Evolutionary conservation across 805 yeast species (phyloP).

Genomic region (Wickerhamomyces bovis): DNA sequence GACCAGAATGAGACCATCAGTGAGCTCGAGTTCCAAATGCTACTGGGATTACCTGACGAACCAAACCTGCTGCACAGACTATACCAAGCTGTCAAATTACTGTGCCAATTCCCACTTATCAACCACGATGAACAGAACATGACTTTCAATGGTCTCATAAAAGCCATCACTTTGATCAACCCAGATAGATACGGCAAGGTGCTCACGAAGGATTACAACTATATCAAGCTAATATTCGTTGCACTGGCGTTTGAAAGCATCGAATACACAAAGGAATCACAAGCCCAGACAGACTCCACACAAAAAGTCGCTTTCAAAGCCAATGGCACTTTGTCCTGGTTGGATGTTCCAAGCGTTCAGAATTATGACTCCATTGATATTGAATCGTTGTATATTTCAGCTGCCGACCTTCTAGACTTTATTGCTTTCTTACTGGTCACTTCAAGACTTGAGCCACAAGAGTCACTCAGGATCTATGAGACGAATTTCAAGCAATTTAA

Average conservation of each 20-base stretch:
- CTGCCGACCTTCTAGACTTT: slow-evolving; percentile 35
- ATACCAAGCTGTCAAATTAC: slow-evolving; percentile 33
- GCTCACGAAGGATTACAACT: slow-evolving; percentile 33
- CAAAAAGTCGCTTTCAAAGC: slow-evolving; percentile 11
- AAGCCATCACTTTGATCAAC: slow-evolving; percentile 39
- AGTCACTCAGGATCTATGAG: slow-evolving; percentile 26
- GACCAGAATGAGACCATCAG: slow-evolving; percentile 22
- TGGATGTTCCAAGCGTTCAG: slow-evolving; percentile 31
- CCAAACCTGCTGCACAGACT: slow-evolving; percentile 29
- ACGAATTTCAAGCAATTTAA: slow-evolving; percentile 32
- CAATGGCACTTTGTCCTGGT: slow-evolving; percentile 19
- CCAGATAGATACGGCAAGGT: slow-evolving; percentile 35
- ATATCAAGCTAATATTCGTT: slow-evolving; percentile 40
- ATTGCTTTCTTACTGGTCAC: slow-evolving; percentile 45
- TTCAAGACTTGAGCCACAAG: slow-evolving; percentile 31
- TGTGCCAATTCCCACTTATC: slow-evolving; percentile 48
- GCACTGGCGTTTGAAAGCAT: slow-evolving; percentile 30
- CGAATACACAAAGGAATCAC: background rate
- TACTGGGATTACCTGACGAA: slow-evolving; percentile 33
- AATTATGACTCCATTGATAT: slow-evolving; percentile 40
- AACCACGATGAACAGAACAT: slow-evolving; percentile 27
- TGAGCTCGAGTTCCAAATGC: slow-evolving; percentile 22
- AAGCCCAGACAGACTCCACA: slow-evolving; percentile 5
- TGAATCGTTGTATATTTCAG: slow-evolving; percentile 31
- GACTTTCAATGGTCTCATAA: slow-evolving; percentile 34